These are phyloP conservation scores for Aspergillus heteromorphus DNA, from an alignment of 495 filamentous ascomycete genomes.

Conservation along the genomic window DNA sequence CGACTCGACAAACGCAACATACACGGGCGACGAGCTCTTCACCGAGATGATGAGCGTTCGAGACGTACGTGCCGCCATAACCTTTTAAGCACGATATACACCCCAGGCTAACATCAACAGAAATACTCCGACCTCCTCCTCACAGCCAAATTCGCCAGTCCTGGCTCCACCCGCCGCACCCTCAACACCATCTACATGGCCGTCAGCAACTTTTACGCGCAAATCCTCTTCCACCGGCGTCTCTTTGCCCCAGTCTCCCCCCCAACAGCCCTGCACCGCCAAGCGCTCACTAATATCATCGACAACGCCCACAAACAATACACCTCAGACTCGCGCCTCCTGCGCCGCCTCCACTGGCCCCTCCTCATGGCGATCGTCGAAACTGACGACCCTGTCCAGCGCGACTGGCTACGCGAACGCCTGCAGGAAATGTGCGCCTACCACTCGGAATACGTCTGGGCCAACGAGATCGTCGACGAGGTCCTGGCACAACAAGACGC, in stretches of 20 bases:
- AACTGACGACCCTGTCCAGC: slow-evolving; percentile 31
- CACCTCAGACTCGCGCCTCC: slow-evolving; percentile 27
- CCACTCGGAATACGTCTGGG: slow-evolving; percentile 33
- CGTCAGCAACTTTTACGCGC: slow-evolving; percentile 39
- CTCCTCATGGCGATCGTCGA: slow-evolving; percentile 43
- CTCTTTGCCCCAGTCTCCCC: slow-evolving; percentile 21
- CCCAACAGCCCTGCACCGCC: slow-evolving; percentile 26
- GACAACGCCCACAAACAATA: slow-evolving; percentile 37
- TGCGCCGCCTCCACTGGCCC: slow-evolving; percentile 41
- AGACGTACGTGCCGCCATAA: slow-evolving; percentile 29
- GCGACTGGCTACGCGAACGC: slow-evolving; percentile 34
- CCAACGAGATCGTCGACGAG: slow-evolving; percentile 29
- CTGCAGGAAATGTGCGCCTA: slow-evolving; percentile 27
- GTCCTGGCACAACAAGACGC: slow-evolving; percentile 28
- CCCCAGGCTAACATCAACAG: slow-evolving; percentile 16
- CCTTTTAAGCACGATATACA: too few relatives aligned
- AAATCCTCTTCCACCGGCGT: slow-evolving; percentile 40
- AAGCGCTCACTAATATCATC: slow-evolving; percentile 31
- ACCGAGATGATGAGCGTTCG: slow-evolving; percentile 29
- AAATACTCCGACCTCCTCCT: slow-evolving; percentile 40
- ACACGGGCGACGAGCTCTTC: slow-evolving; percentile 28
- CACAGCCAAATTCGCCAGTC: slow-evolving; percentile 35
- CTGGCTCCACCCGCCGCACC: slow-evolving; percentile 32
- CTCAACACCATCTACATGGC: slow-evolving; percentile 46
- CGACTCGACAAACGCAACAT: slow-evolving; percentile 20